Conservation (phyloP, 345 rosid species). For the Citrus trifoliata region DNA sequence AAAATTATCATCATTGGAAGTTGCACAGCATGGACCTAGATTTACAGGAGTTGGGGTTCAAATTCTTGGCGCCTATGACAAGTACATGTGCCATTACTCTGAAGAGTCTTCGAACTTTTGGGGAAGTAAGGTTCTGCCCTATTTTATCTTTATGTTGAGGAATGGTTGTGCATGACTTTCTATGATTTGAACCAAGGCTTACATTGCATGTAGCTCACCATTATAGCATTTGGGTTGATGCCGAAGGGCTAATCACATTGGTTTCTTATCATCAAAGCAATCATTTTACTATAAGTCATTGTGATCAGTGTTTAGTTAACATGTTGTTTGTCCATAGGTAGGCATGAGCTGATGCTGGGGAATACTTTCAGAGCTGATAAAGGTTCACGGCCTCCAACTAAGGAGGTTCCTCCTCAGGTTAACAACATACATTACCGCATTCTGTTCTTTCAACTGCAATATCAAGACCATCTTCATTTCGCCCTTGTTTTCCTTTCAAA, state of each 20-base stretch:
- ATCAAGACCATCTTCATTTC: not conserved
- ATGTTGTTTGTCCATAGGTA: conserved; percentile 47
- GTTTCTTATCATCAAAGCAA: not conserved
- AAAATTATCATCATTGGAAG: conserved; percentile 49
- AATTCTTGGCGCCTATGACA: conserved; percentile 86
- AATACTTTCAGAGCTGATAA: conserved; percentile 63
- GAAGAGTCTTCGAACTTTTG: conserved; percentile 77
- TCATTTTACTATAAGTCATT: no score
- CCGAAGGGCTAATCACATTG: not conserved
- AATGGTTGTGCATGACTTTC: not conserved
- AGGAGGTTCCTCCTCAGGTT: conserved; percentile 90
- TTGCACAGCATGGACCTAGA: conserved; percentile 58
- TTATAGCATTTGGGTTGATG: not conserved
- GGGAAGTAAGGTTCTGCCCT: conserved; percentile 67
- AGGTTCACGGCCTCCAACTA: conserved; percentile 53
- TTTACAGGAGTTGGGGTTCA: conserved; percentile 91
- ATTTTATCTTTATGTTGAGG: not conserved
- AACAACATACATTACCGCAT: not conserved
- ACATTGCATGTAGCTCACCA: not conserved
- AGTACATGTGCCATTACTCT: conserved; percentile 71
- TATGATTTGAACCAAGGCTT: not conserved
- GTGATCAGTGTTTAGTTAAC: not conserved
- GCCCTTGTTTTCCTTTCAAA: not conserved
- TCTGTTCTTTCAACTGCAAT: not conserved
- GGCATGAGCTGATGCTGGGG: conserved; percentile 84